Percentiles rank a stretch among this genome's conserved stretches.
Evolutionary conservation across 1,139 yeast genomes (phyloP).

Genomic region (Eremothecium cymbalariae): DNA sequence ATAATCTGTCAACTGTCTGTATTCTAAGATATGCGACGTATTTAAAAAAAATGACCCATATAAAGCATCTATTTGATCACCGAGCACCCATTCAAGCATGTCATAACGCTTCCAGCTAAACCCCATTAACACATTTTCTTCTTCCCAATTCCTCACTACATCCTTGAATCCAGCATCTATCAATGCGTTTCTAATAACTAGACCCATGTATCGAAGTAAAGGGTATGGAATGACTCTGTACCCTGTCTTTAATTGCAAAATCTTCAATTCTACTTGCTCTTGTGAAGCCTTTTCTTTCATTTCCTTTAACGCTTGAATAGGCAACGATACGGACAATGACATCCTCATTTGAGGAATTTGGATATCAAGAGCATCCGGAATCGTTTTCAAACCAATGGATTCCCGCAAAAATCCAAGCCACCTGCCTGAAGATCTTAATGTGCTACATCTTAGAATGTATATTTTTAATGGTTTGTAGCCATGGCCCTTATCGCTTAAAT

Average conservation of each 20-base stretch:
- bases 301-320: slow-evolving; percentile 24
- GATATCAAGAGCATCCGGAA: slow-evolving; percentile 31
- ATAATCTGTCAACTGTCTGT: slow-evolving; percentile 42
- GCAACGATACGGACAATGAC: slow-evolving; percentile 39
- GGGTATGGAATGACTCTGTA: slow-evolving; percentile 18
- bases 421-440: slow-evolving; percentile 44
- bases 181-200: slow-evolving; percentile 18
- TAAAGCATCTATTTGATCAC: slow-evolving; percentile 29
- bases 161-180: slow-evolving; percentile 19
- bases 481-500: slow-evolving; percentile 11
- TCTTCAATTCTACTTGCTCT: slow-evolving; percentile 18
- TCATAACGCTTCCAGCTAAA: slow-evolving; percentile 63
- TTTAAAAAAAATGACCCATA: slow-evolving; percentile 12
- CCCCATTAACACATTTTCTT: slow-evolving; percentile 36
- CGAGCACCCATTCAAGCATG: slow-evolving; percentile 65
- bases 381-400: slow-evolving; percentile 31
- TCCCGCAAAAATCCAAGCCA: slow-evolving; percentile 58
- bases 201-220: slow-evolving; percentile 16
- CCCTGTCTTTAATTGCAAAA: slow-evolving; percentile 15
- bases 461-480: slow-evolving; percentile 23
- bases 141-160: slow-evolving; percentile 18
- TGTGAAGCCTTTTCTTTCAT: slow-evolving; percentile 14
- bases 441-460: slow-evolving; percentile 49
- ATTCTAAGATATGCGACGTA: slow-evolving; percentile 18
- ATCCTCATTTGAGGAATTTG: slow-evolving; percentile 47